A percentile compares a stretch with the other conserved stretches of the same genome.
Conservation (phyloP, 495 filamentous ascomycete genomes). For the Sphaerosporella brunnea region DNA sequence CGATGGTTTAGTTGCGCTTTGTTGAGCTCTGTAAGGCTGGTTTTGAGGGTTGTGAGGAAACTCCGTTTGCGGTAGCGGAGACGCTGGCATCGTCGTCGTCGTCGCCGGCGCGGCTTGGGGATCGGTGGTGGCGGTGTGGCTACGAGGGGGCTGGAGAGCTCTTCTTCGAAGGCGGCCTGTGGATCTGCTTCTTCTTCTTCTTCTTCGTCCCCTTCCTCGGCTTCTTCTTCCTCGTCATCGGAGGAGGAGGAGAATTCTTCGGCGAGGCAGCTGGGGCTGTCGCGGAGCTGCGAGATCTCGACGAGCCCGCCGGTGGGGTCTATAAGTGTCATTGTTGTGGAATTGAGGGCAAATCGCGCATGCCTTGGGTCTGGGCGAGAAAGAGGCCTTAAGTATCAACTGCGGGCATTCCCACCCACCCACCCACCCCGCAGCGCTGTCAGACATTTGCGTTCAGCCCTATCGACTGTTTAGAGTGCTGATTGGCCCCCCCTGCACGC, state of each 20-base stretch:
- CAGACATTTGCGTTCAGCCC: too few species aligned
- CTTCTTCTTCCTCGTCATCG: conserved; percentile 1
- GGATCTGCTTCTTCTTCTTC: too few species aligned
- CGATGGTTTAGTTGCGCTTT: not conserved
- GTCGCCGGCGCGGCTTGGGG: not conserved
- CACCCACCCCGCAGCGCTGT: too few species aligned
- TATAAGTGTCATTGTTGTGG: conserved; percentile 2
- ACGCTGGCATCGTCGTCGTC: not conserved
- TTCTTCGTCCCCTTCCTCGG: not conserved
- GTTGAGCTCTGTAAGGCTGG: not conserved
- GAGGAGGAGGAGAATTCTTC: not conserved
- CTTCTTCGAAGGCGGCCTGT: too few species aligned
- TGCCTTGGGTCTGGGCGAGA: too few species aligned
- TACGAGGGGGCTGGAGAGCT: not conserved
- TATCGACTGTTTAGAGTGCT: too few species aligned
- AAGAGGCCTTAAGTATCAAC: too few species aligned
- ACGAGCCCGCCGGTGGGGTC: conserved; percentile 1
- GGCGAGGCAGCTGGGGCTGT: not conserved
- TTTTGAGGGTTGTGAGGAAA: not conserved
- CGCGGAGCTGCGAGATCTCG: not conserved
- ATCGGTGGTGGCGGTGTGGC: not conserved
- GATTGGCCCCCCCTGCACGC: too few species aligned
- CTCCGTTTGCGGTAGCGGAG: too few species aligned
- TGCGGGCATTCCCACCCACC: too few species aligned
- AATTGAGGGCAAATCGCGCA: too few species aligned